phyloP scores from a whole-genome alignment of 352 stramenopile genomes.

The Globisporangium middletonii region DNA sequence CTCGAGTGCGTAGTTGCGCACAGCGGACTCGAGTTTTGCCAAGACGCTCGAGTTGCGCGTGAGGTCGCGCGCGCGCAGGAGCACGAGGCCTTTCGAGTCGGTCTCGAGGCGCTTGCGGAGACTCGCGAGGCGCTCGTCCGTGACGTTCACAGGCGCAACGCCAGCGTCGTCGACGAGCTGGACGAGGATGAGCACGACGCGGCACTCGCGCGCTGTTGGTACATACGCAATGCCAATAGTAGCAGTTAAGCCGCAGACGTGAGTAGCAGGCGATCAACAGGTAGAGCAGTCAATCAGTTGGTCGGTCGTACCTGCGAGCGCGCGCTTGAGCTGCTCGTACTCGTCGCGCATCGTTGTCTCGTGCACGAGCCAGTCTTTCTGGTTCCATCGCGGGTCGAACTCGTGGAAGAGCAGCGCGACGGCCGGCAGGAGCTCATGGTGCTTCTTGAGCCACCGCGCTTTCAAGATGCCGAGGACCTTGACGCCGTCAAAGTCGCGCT shows the following conservation, averaged over 20 bases:
- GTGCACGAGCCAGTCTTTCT: conserved; percentile 60
- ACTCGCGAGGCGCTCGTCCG: conserved; percentile 66
- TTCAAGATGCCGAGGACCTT: conserved; percentile 69
- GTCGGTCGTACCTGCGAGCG: conserved; percentile 25
- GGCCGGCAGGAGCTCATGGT: conserved; percentile 73
- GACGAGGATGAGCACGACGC: conserved; percentile 72
- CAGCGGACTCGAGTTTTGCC: conserved; percentile 63
- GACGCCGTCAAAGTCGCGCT: conserved; percentile 80
- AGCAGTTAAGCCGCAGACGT: not conserved
- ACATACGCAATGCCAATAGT: not conserved
- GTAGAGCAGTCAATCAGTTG: not conserved
- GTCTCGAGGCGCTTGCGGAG: conserved; percentile 65
- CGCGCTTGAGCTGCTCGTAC: conserved; percentile 64
- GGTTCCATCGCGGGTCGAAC: conserved; percentile 73
- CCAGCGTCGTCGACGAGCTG: conserved; percentile 74
- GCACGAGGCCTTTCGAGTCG: conserved; percentile 65
- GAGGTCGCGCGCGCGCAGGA: conserved; percentile 64
- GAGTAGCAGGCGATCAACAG: not conserved
- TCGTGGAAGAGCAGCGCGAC: conserved; percentile 82
- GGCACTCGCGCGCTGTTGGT: conserved; percentile 52
- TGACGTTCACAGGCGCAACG: conserved; percentile 49
- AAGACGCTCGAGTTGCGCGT: conserved; percentile 49
- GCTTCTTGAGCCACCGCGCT: conserved; percentile 81
- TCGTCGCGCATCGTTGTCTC: conserved; percentile 69
- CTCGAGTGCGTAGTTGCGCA: conserved; percentile 76